Percentiles rank a stretch among this genome's conserved stretches.
Evolutionary conservation across 208 protist genomes (phyloP).

Genomic region (Herpetomonas muscarum): DNA sequence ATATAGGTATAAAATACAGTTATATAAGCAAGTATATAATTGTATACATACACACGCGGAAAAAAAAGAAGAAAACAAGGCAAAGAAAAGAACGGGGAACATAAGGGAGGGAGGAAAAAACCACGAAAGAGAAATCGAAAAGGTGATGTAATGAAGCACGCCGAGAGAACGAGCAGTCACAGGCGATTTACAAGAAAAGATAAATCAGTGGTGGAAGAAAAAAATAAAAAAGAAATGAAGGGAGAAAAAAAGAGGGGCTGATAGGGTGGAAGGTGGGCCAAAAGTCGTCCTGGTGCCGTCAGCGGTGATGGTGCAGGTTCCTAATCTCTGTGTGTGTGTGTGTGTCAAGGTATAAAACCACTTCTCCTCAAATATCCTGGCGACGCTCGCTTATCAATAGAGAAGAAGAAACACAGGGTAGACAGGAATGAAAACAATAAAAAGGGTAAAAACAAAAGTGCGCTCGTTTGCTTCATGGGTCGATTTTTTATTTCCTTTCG

Average conservation of each 20-base stretch:
- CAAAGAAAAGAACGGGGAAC: neutral
- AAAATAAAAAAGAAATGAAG: constrained; percentile 1
- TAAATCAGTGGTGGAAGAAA: neutral
- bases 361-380: too few species aligned
- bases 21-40: neutral
- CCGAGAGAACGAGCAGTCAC: neutral
- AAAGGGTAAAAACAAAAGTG: constrained; percentile 10
- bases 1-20: neutral
- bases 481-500: too few species aligned
- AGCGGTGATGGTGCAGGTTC: too few species aligned
- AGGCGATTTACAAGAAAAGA: neutral
- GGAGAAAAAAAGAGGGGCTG: neutral
- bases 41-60: neutral
- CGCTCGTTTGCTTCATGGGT: too few species aligned
- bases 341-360: too few species aligned
- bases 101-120: neutral
- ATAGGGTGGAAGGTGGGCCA: too few species aligned
- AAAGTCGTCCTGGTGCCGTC: too few species aligned
- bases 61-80: constrained; percentile 8
- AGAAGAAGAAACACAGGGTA: neutral
- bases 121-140: neutral
- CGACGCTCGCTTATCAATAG: neutral
- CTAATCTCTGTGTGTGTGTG: too few species aligned
- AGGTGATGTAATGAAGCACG: constrained; percentile 1
- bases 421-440: constrained; percentile 2